These are phyloP conservation scores for Mucor plumbeus DNA, from an alignment of 371 early-diverging fungal genomes.

Conservation along the genomic window DNA sequence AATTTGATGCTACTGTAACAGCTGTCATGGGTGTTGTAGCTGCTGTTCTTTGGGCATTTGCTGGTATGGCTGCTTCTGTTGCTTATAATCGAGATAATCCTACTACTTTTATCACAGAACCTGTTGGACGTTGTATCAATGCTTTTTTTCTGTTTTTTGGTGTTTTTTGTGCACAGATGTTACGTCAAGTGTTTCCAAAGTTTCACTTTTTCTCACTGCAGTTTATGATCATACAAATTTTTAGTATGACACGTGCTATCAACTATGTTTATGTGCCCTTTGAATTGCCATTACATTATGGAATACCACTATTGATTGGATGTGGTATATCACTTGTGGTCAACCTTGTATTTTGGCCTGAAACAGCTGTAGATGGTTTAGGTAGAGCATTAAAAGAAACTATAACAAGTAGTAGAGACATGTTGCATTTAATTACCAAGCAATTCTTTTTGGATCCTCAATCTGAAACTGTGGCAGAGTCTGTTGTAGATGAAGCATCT, in stretches of 20 bases:
- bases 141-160: constrained; percentile 37
- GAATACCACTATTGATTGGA: constrained; percentile 35
- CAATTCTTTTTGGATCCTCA: constrained; percentile 54
- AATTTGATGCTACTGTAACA: constrained; percentile 54
- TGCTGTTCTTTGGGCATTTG: constrained; percentile 45
- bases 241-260: constrained; percentile 33
- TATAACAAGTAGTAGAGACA: constrained; percentile 42
- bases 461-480: constrained; percentile 36
- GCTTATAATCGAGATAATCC: constrained; percentile 38
- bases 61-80: constrained; percentile 39
- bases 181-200: constrained; percentile 41
- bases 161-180: constrained; percentile 34
- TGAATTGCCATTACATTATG: constrained; percentile 34
- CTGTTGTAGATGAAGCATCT: constrained; percentile 37
- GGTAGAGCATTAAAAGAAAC: constrained; percentile 53
- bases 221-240: constrained; percentile 44
- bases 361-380: constrained; percentile 57
- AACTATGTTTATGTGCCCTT: constrained; percentile 26
- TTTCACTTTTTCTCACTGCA: constrained; percentile 44
- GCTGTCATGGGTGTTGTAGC: constrained; percentile 44
- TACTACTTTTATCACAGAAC: constrained; percentile 15
- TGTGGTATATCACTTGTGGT: constrained; percentile 37
- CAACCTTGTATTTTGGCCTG: constrained; percentile 54
- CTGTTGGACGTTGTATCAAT: constrained; percentile 29
- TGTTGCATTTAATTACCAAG: constrained; percentile 51